Evolutionary conservation across 768 basidiomycete genomes (phyloP), one percentile per base, ranked within the genome.

Genomic region (Amyloporia xantha): DNA sequence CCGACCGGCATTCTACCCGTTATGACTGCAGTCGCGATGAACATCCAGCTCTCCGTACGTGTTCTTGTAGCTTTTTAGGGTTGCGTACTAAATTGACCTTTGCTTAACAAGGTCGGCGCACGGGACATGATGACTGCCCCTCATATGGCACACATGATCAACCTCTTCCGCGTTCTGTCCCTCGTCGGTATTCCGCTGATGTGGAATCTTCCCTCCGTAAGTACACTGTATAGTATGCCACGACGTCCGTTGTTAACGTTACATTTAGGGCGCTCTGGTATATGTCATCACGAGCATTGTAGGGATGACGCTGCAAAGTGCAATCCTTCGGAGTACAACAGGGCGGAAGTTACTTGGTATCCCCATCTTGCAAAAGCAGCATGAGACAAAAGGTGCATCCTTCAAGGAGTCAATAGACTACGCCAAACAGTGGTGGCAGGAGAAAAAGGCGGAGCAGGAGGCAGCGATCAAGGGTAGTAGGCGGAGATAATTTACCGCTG

Each of bases 1-100:
- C 91, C 92, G 11, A 81, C 77, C 44, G 85, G 78, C 56, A 65
- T 86, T 20, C 70, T 98, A 38, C 92, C 94, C 0, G 57, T 78
- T 24, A 68, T 74, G 15, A 71, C 67, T 52, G 78, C 76, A 51
- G 71, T 71, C 53, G 70, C 72, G 28, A 84, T 90, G 48, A 84
- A 91, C 53, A 27, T 75, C 6, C 86, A 91, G 54, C 76, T 94
- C 33, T 65, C 71, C 60, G 89, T 90, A 55, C 51, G 84, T 65
- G 2, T 15, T 5, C 38, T 36, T 17, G 19, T 15, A 35, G 33
- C 49, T 42, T 2, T 47, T 42, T 19, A 19, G 48, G 13, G 44
- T 30, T 30, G 21, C 12, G 33, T 9, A 11, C 17, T 41, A 43
- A 50, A 46, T 45, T 40, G 36, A 24, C 33, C 12, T 15, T 53